Conservation (phyloP, 2,329 filamentous ascomycete genomes). For the Trichoderma aggressivum region DNA sequence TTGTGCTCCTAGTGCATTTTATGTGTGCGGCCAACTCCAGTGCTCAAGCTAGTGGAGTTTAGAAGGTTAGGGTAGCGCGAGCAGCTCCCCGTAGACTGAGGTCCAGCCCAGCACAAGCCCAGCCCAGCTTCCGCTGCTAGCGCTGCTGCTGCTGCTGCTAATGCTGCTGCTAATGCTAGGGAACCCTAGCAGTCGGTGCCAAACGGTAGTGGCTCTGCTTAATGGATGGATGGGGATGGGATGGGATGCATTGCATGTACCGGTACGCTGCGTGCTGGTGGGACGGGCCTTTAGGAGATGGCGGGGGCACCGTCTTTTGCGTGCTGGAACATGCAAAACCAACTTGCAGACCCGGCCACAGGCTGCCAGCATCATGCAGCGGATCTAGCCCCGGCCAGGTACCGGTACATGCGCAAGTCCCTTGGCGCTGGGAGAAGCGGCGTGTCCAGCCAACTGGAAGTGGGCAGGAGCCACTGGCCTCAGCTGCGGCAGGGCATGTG, state of each 20-base stretch:
- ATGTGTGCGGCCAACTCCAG: constrained; percentile 1
- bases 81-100: background rate
- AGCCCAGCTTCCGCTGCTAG: background rate
- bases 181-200: background rate
- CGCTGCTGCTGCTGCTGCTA: background rate
- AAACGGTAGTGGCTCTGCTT: background rate
- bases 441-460: background rate
- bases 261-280: background rate
- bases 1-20: background rate
- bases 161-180: background rate
- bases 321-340: background rate
- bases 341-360: background rate
- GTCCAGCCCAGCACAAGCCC: background rate
- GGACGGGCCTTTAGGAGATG: background rate
- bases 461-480: background rate
- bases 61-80: constrained; percentile 7
- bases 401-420: background rate
- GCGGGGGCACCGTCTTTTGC: background rate
- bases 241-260: background rate
- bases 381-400: background rate
- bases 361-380: background rate
- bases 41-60: no score
- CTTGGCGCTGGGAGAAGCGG: background rate
- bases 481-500: background rate
- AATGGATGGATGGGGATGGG: background rate